Evolutionary conservation across 2,329 filamentous ascomycete genomes (phyloP).

Genomic region (Neopestalotiopsis clavispora): DNA sequence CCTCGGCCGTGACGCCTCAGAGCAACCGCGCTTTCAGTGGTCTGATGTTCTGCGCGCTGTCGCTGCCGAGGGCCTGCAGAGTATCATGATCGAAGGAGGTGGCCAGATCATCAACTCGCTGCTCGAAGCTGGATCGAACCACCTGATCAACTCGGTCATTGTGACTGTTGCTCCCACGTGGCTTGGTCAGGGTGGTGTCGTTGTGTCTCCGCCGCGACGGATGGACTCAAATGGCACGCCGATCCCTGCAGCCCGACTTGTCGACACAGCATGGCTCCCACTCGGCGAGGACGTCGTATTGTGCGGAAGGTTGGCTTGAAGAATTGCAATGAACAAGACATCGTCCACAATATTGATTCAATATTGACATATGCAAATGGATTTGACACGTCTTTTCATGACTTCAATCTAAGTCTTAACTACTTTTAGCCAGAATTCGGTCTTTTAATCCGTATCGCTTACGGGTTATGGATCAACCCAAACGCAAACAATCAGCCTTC

Average conservation of each 20-base stretch:
- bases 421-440: neutral
- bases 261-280: conserved; percentile 73
- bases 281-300: conserved; percentile 84
- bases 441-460: neutral
- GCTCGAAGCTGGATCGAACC: conserved; percentile 63
- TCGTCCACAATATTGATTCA: neutral
- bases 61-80: conserved; percentile 64
- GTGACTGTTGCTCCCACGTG: conserved; percentile 90
- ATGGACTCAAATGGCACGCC: conserved; percentile 53
- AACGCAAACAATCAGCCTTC: neutral
- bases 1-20: conserved; percentile 29
- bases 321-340: neutral
- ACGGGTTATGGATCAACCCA: neutral
- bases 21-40: conserved; percentile 60
- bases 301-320: conserved; percentile 64
- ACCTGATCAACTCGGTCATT: conserved; percentile 78
- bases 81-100: conserved; percentile 93
- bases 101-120: conserved; percentile 82
- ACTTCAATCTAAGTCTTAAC: neutral
- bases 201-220: conserved; percentile 72
- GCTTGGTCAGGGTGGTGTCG: conserved; percentile 82
- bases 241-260: conserved; percentile 67
- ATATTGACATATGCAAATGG: neutral
- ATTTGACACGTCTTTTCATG: neutral
- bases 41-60: conserved; percentile 64